A percentile compares a stretch with the other conserved stretches of the same genome.
phyloP scores from a whole-genome alignment of 225 moss, liverwort and hornwort species.

The Sphagnum contortum region DNA sequence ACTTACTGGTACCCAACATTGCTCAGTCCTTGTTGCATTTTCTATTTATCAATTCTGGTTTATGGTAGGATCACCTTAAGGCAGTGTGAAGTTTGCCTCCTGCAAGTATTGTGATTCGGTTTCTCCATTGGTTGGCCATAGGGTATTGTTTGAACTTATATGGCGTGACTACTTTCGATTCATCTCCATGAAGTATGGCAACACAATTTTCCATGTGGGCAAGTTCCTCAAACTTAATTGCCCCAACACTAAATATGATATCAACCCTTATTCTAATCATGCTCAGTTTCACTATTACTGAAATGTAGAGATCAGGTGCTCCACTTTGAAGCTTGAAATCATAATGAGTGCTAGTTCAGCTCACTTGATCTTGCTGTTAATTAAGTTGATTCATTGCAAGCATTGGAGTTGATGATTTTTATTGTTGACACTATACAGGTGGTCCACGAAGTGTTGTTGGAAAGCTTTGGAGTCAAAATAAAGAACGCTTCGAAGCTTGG shows the following conservation, averaged over 20 bases:
- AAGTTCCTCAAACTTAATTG: neutral
- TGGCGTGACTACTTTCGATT: conserved; percentile 99
- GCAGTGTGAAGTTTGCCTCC: neutral
- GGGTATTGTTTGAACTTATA: conserved; percentile 94
- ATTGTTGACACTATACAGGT: conserved; percentile 19
- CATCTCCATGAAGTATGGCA: conserved; percentile 94
- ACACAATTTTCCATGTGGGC: conserved; percentile 81
- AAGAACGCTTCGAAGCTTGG: conserved; percentile 84
- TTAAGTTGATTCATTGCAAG: too few relatives aligned
- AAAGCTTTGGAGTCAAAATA: conserved; percentile 80
- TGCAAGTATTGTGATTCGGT: too few relatives aligned
- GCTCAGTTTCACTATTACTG: too few relatives aligned
- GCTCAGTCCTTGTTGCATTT: too few relatives aligned
- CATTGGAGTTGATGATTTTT: too few relatives aligned
- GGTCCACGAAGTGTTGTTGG: conserved; percentile 75
- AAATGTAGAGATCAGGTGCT: too few relatives aligned
- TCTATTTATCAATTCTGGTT: neutral
- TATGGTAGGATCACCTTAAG: neutral
- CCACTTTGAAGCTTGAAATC: too few relatives aligned
- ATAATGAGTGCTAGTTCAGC: too few relatives aligned
- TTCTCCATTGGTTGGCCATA: conserved; percentile 8
- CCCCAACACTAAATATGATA: too few relatives aligned
- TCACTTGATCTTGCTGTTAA: too few relatives aligned
- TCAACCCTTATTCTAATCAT: too few relatives aligned
- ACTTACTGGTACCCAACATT: conserved; percentile 73